Percentiles rank a stretch among this genome's conserved stretches.
Evolutionary conservation across 768 basidiomycete genomes (phyloP).

Genomic region (Lactarius hengduanensis): DNA sequence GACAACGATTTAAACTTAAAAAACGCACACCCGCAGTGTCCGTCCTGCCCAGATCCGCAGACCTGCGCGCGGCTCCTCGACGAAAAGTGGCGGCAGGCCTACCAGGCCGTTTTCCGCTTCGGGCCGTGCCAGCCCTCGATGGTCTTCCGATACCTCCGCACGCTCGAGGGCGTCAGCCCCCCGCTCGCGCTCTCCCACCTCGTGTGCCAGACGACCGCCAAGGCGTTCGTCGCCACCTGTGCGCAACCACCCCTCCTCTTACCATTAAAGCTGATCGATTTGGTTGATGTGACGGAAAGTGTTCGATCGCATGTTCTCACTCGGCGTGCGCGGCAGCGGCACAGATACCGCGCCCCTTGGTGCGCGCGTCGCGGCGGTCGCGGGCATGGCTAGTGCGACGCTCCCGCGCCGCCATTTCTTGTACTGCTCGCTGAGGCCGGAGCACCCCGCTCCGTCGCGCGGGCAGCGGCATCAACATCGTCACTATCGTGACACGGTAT

Average conservation of each 20-base stretch:
- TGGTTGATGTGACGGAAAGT: constrained; percentile 45
- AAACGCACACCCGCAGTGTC: constrained; percentile 49
- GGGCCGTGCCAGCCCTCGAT: constrained; percentile 89
- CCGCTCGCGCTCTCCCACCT: constrained; percentile 84
- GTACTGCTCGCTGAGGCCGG: constrained; percentile 73
- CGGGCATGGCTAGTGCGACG: constrained; percentile 49
- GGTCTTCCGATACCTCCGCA: constrained; percentile 89
- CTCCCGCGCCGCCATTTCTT: constrained; percentile 84
- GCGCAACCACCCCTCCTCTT: constrained; percentile 33
- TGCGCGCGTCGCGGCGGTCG: constrained; percentile 61
- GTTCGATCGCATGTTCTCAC: constrained; percentile 87
- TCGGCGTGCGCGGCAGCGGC: constrained; percentile 77
- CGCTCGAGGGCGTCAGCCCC: constrained; percentile 88
- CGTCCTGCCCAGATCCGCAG: constrained; percentile 77
- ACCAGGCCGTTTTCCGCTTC: constrained; percentile 82
- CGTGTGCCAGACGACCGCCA: constrained; percentile 84
- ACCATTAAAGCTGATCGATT: background rate
- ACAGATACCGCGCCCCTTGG: constrained; percentile 61
- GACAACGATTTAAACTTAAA: too few species aligned
- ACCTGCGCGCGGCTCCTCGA: constrained; percentile 82
- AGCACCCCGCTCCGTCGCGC: constrained; percentile 41
- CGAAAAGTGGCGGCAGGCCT: constrained; percentile 92
- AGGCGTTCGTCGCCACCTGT: constrained; percentile 86
- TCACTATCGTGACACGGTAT: constrained; percentile 9
- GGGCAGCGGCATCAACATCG: constrained; percentile 16